Conservation (phyloP, 2,329 filamentous ascomycete species). For the Rachicladosporium sp. region DNA sequence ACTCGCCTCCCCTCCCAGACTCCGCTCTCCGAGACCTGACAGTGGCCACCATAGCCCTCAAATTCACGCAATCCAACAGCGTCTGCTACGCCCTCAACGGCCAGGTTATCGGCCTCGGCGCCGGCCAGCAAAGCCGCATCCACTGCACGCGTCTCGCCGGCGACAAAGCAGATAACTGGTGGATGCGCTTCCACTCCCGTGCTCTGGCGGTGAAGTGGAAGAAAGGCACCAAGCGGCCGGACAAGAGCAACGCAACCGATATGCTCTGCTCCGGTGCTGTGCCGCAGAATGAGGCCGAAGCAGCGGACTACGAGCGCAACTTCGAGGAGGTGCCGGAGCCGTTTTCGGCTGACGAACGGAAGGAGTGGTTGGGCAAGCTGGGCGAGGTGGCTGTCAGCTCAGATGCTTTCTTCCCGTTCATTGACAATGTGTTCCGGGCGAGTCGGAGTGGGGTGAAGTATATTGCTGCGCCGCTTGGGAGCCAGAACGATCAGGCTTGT, state of each 20-base stretch:
- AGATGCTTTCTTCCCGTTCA: slow-evolving; percentile 98
- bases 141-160: slow-evolving; percentile 96
- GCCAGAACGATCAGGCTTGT: slow-evolving; percentile 70
- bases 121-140: slow-evolving; percentile 93
- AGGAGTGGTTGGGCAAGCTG: slow-evolving; percentile 74
- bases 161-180: slow-evolving; percentile 99
- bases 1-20: slow-evolving; percentile 59
- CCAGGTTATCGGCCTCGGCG: slow-evolving; percentile 85
- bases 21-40: slow-evolving; percentile 78
- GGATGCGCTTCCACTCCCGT: slow-evolving; percentile 92
- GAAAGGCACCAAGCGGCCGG: slow-evolving; percentile 88
- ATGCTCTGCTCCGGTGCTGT: slow-evolving; percentile 84
- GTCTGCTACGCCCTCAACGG: slow-evolving; percentile 95
- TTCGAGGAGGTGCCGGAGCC: slow-evolving; percentile 79
- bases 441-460: slow-evolving; percentile 85
- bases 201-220: slow-evolving; percentile 89
- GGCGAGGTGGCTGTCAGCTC: slow-evolving; percentile 75
- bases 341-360: slow-evolving; percentile 75
- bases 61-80: slow-evolving; percentile 98
- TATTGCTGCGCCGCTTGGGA: slow-evolving; percentile 84
- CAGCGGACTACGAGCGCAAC: slow-evolving; percentile 71
- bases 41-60: slow-evolving; percentile 90
- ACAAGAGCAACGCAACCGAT: slow-evolving; percentile 98
- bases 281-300: slow-evolving; percentile 71
- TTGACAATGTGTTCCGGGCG: slow-evolving; percentile 92